Base-by-base conservation (phyloP, 495 filamentous ascomycete genomes). In the Penicillium nucicola region DNA sequence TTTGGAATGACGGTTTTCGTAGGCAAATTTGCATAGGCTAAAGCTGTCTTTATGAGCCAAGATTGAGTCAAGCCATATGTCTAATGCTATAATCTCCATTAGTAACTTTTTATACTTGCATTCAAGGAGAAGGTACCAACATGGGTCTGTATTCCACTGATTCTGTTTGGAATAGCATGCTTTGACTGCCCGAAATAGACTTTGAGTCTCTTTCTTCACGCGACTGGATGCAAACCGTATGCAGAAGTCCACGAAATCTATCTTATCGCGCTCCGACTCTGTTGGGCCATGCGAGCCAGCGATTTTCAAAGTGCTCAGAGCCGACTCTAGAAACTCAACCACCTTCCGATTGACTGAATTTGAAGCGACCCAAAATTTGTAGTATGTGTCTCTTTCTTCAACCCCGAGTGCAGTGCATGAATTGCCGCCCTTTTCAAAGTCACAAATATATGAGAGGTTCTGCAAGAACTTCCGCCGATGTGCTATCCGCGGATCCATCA, bases 381-480 rank as follows among this genome's bases (percentile, higher is more conserved):
- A 51, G 40, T 49, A 33, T 30, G 50, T 42, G 10, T 45, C 45
- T 9, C 30, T 41, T n/a, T 62, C 51, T 41, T 71, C 57, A 14
- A 69, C 40, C 2, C 50, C 64, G 22, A 71, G 60, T 13, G 67
- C 56, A 10, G 67, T 61, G 40, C 53, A 60, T 5, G 53, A 54
- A 22, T 40, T 43, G 13, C 67, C 65, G 10, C 66, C 64, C 39
- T 67, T 69, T 1, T 62, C 45, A 38, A 64, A 64, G 37, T 71
- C 67, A 47, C 66, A 67, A 4, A 71, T 44, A 49, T 69, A 69
- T 22, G 61, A 52, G 9, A 71, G 58, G 23, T 67, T 62, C n/a
- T 55, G 42, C 25, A 70, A 49, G 28, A 68, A 62, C 9, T 55
- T 38, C 19, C 41, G 32, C 1, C 37, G 39, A 3, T 28, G 37